Conservation (phyloP, 1,139 yeast species). For the Suhomyces taliae region DNA sequence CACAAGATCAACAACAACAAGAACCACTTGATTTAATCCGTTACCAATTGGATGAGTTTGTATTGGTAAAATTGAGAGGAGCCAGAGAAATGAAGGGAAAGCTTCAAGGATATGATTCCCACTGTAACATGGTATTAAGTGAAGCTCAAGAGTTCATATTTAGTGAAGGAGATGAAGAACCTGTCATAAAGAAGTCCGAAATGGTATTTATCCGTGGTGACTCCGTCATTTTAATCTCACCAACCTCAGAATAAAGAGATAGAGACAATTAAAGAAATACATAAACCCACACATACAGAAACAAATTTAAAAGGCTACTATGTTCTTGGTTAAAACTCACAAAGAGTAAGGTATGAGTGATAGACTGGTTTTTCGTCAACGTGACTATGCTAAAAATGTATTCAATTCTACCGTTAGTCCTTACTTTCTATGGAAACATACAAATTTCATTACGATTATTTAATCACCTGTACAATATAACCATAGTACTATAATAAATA, state of each 20-base stretch:
- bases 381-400: too few relatives aligned
- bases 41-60: conserved; percentile 81
- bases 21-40: conserved; percentile 86
- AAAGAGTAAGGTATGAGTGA: too few relatives aligned
- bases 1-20: conserved; percentile 39
- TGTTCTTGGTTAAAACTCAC: background rate
- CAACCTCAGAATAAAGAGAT: conserved; percentile 23
- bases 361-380: too few relatives aligned
- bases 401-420: background rate
- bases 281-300: background rate
- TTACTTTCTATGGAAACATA: background rate
- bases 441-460: background rate
- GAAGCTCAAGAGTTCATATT: conserved; percentile 87
- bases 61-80: conserved; percentile 91
- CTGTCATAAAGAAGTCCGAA: conserved; percentile 61
- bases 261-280: background rate
- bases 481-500: background rate
- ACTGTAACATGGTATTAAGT: conserved; percentile 92
- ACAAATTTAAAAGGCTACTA: background rate
- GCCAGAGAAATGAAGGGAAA: conserved; percentile 90
- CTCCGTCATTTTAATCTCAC: conserved; percentile 79
- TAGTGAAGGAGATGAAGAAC: conserved; percentile 48
- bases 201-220: conserved; percentile 97
- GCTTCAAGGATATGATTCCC: conserved; percentile 93
- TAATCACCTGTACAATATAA: conserved; percentile 7